A percentile compares a stretch with the other conserved stretches of the same genome.
Conservation (phyloP, 2,329 filamentous ascomycete species). For the Phyllosticta capitalensis region DNA sequence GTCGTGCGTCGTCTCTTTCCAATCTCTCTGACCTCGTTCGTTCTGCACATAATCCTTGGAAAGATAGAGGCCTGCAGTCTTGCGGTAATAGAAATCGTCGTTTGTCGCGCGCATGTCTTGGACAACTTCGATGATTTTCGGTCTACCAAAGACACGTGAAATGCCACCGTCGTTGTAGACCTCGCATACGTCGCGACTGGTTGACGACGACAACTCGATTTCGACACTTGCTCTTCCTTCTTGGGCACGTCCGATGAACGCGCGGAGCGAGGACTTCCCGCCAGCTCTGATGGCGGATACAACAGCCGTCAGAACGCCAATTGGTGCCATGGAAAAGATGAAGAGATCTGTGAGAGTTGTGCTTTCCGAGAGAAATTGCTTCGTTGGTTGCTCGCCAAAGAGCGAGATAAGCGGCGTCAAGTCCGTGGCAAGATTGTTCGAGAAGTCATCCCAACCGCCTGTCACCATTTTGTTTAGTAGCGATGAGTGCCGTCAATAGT, state of each 20-base stretch:
- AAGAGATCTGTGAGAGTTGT: slow-evolving; percentile 20
- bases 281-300: slow-evolving; percentile 22
- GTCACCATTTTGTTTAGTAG: background rate
- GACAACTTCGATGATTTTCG: slow-evolving; percentile 18
- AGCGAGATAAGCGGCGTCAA: slow-evolving; percentile 13
- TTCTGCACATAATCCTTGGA: background rate
- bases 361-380: slow-evolving; percentile 24
- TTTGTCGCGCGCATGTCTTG: background rate
- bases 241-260: slow-evolving; percentile 32
- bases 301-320: slow-evolving; percentile 34
- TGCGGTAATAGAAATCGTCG: slow-evolving; percentile 16
- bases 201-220: slow-evolving; percentile 34
- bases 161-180: slow-evolving; percentile 11
- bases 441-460: slow-evolving; percentile 27
- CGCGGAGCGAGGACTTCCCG: slow-evolving; percentile 22
- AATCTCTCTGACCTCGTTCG: background rate
- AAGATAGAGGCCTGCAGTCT: background rate
- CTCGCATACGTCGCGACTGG: slow-evolving; percentile 18
- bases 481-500: background rate
- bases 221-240: slow-evolving; percentile 28
- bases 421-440: slow-evolving; percentile 31
- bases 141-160: slow-evolving; percentile 11
- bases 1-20: background rate
- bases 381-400: slow-evolving; percentile 20
- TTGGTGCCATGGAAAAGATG: slow-evolving; percentile 27